A percentile compares a stretch with the other conserved stretches of the same genome.
Conservation (phyloP, 192 early-diverging fungal genomes). For the Oehlia diaphana region DNA sequence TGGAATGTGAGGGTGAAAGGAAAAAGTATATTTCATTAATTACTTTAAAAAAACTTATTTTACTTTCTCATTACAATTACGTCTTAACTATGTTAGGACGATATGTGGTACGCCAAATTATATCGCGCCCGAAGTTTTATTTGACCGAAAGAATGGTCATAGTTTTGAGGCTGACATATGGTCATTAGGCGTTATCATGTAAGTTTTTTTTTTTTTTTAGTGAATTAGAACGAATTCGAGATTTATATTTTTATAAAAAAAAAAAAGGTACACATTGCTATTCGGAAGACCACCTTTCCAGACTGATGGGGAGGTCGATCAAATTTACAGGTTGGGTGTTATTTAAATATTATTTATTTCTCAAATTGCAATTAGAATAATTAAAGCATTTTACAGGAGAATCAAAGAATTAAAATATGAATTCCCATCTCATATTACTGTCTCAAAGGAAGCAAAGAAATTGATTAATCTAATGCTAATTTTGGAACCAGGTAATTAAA, state of each 20-base stretch:
- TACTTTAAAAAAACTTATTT: background rate
- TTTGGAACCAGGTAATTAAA: slow-evolving; percentile 54
- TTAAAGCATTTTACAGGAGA: slow-evolving; percentile 46
- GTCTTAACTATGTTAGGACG: slow-evolving; percentile 51
- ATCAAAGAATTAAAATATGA: slow-evolving; percentile 43
- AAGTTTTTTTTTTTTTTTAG: too few species aligned
- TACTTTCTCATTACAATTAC: background rate
- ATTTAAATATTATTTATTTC: background rate
- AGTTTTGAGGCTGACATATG: slow-evolving; percentile 95
- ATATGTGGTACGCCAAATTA: slow-evolving; percentile 98
- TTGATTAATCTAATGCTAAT: slow-evolving; percentile 72
- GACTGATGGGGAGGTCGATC: slow-evolving; percentile 64
- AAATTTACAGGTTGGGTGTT: slow-evolving; percentile 70
- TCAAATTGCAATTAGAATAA: background rate
- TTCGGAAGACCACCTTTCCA: slow-evolving; percentile 91
- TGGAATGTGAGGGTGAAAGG: slow-evolving; percentile 78
- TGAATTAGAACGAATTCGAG: background rate
- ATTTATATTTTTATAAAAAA: too few species aligned
- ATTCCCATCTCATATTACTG: slow-evolving; percentile 14
- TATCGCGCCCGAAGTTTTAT: slow-evolving; percentile 94
- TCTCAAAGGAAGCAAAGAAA: slow-evolving; percentile 46
- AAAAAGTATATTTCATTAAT: slow-evolving; percentile 67
- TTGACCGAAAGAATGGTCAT: slow-evolving; percentile 77
- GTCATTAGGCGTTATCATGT: slow-evolving; percentile 90
- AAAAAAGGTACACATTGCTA: slow-evolving; percentile 76